Evolutionary conservation across 179 eudicot genomes (phyloP).

Genomic region (Corrigiola litoralis): DNA sequence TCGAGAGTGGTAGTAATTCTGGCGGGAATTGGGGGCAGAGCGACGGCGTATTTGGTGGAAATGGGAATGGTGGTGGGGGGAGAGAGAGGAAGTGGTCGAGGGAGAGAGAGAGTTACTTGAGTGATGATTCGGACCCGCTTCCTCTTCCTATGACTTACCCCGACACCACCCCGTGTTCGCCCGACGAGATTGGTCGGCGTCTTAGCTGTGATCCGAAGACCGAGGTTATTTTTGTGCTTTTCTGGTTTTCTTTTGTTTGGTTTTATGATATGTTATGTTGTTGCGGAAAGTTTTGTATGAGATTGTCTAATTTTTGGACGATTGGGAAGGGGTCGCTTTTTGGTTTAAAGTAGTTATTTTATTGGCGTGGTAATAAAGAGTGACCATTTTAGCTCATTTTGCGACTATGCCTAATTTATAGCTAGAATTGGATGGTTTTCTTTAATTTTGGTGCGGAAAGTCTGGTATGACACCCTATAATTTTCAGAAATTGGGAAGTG

Average conservation of each 20-base stretch:
- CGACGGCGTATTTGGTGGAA: conserved; percentile 23
- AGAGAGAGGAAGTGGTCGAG: conserved; percentile 62
- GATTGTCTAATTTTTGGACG: not conserved
- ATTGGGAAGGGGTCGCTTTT: too few relatives aligned
- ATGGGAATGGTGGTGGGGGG: conserved; percentile 14
- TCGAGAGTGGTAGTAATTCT: conserved; percentile 3
- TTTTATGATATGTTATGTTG: not conserved
- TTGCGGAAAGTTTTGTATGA: not conserved
- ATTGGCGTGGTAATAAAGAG: too few relatives aligned
- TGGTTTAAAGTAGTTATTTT: too few relatives aligned
- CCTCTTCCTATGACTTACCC: conserved; percentile 87
- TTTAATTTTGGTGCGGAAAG: too few relatives aligned
- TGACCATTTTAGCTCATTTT: too few relatives aligned
- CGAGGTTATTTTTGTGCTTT: conserved; percentile 41
- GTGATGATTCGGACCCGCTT: conserved; percentile 62
- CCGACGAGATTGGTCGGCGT: conserved; percentile 66
- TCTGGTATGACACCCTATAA: too few relatives aligned
- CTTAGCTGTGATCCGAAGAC: conserved; percentile 62
- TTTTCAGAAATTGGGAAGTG: too few relatives aligned
- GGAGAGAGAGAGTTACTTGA: conserved; percentile 62
- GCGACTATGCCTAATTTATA: too few relatives aligned
- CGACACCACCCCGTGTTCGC: conserved; percentile 50
- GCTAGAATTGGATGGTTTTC: too few relatives aligned
- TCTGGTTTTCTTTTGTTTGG: not conserved
- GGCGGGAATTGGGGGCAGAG: too few relatives aligned